Percentiles rank a stretch among this genome's conserved stretches.
Evolutionary conservation across 768 basidiomycete species (phyloP).

Genomic region (Holtermannia corniformis): DNA sequence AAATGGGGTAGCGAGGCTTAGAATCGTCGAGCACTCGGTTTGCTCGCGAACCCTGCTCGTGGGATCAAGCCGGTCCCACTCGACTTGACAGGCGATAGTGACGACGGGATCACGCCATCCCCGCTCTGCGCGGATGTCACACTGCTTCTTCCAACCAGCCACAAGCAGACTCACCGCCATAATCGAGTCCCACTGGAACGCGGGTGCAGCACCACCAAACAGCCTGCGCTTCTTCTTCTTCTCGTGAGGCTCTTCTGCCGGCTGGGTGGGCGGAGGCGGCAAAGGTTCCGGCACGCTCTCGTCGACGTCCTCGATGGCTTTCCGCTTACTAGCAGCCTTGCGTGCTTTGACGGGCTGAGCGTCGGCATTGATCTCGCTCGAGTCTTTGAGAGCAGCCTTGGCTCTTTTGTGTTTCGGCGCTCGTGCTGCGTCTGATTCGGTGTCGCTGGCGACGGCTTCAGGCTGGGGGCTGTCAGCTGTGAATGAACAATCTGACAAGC

Average conservation of each 20-base stretch:
- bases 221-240: conserved; percentile 37
- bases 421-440: conserved; percentile 6
- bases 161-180: conserved; percentile 23
- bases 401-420: neutral
- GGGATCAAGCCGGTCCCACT: conserved; percentile 22
- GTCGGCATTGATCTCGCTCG: neutral
- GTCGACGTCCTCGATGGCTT: conserved; percentile 1
- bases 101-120: conserved; percentile 28
- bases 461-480: neutral
- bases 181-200: conserved; percentile 32
- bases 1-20: too few relatives aligned
- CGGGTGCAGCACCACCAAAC: conserved; percentile 14
- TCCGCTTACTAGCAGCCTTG: too few relatives aligned
- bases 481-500: too few relatives aligned
- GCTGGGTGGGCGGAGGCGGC: neutral
- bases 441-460: neutral
- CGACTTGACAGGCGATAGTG: conserved; percentile 25
- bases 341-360: too few relatives aligned
- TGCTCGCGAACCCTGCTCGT: conserved; percentile 19
- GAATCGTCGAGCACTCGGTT: neutral
- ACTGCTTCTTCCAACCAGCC: neutral
- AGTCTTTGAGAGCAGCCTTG: conserved; percentile 4
- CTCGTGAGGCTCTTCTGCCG: conserved; percentile 5
- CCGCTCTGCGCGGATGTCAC: conserved; percentile 16
- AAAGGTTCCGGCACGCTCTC: conserved; percentile 1